These are phyloP conservation scores for Penicillium angulare DNA, from an alignment of 495 filamentous ascomycete genomes.

Conservation along the genomic window DNA sequence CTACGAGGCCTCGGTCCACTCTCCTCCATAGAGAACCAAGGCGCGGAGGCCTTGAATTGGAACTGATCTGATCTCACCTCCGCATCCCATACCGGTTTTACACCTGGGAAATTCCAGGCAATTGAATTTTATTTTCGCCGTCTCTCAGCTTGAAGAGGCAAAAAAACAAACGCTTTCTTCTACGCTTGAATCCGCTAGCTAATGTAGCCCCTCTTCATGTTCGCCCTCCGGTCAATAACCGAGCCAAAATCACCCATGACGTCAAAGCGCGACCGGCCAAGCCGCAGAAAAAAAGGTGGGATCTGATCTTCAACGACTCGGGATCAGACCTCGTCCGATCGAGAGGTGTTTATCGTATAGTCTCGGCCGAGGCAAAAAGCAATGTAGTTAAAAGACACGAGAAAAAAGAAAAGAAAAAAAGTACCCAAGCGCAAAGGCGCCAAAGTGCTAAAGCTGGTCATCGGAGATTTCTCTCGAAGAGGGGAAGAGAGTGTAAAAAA, in stretches of 20 bases:
- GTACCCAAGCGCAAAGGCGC: background rate
- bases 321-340: slow-evolving; percentile 24
- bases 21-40: background rate
- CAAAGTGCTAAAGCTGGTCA: background rate
- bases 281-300: slow-evolving; percentile 1
- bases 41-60: background rate
- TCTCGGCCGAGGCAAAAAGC: slow-evolving; percentile 11
- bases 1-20: background rate
- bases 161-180: background rate
- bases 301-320: slow-evolving; percentile 4
- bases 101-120: background rate
- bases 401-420: background rate
- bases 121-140: background rate
- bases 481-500: background rate
- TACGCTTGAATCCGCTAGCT: background rate
- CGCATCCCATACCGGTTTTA: background rate
- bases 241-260: slow-evolving; percentile 9
- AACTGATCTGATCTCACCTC: slow-evolving; percentile 1
- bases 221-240: background rate
- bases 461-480: background rate
- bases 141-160: background rate
- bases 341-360: background rate
- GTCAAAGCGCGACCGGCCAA: slow-evolving; percentile 13
- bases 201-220: background rate
- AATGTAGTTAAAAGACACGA: no score